Evolutionary conservation across 192 early-diverging fungal genomes (phyloP).

Genomic region (Coemansia sp.): DNA sequence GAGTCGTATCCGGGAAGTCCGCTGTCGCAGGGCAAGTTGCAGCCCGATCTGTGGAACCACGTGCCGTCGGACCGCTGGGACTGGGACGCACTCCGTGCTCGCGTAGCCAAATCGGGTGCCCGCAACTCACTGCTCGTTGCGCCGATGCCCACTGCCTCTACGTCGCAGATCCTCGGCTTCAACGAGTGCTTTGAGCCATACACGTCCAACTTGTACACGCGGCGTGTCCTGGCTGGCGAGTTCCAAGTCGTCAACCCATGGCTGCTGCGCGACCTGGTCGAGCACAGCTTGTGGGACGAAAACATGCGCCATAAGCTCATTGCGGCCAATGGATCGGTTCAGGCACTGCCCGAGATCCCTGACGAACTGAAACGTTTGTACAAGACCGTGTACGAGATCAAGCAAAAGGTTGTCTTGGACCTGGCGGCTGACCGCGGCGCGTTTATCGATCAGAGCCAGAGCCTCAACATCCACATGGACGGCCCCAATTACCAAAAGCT

Average conservation of each 20-base stretch:
- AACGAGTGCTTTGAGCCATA: conserved; percentile 97
- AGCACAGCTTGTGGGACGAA: conserved; percentile 91
- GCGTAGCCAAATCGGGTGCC: conserved; percentile 79
- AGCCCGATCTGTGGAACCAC: conserved; percentile 93
- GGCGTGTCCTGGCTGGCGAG: conserved; percentile 93
- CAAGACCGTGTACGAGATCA: conserved; percentile 97
- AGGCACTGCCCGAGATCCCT: conserved; percentile 75
- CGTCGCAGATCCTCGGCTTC: conserved; percentile 95
- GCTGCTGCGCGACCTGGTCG: conserved; percentile 92
- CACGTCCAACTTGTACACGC: conserved; percentile 93
- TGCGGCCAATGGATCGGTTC: conserved; percentile 84
- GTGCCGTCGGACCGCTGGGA: conserved; percentile 82
- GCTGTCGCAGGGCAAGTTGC: conserved; percentile 84
- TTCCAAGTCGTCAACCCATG: conserved; percentile 99
- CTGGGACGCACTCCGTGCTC: conserved; percentile 79
- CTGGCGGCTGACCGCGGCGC: conserved; percentile 97
- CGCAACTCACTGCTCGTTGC: conserved; percentile 93
- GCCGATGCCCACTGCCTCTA: conserved; percentile 98
- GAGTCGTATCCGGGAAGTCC: conserved; percentile 79
- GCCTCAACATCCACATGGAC: conserved; percentile 94
- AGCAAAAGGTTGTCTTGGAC: conserved; percentile 87
- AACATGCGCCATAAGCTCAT: conserved; percentile 93
- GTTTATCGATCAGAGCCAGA: conserved; percentile 96
- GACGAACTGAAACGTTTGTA: conserved; percentile 87
- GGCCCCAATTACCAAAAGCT: conserved; percentile 92